Evolutionary conservation across 495 filamentous ascomycete genomes (phyloP).

Genomic region (Lophium mytilinum): DNA sequence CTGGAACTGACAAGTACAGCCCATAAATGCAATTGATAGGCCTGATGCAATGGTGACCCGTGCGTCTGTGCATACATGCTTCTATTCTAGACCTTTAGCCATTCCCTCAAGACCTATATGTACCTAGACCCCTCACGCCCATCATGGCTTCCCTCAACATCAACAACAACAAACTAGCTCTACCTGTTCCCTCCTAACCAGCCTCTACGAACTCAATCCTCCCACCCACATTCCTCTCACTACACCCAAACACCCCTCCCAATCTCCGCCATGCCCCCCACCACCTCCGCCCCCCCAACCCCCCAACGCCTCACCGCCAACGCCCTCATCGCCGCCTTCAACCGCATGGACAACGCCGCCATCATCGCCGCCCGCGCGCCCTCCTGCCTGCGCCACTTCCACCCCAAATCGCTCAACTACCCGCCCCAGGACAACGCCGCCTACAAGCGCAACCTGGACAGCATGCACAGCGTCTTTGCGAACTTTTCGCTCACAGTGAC

Average conservation of each 20-base stretch:
- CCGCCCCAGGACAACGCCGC: constrained; percentile 12
- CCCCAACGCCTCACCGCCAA: constrained; percentile 12
- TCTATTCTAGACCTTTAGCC: too few species aligned
- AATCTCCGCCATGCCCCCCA: not conserved
- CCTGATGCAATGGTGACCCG: too few species aligned
- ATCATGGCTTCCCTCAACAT: too few species aligned
- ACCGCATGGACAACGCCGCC: constrained; percentile 4
- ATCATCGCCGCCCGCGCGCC: constrained; percentile 20
- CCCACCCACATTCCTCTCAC: not conserved
- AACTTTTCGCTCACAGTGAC: constrained; percentile 24
- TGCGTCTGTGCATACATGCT: too few species aligned
- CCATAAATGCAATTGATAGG: too few species aligned
- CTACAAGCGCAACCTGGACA: constrained; percentile 17
- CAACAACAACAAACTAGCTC: too few species aligned
- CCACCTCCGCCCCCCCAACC: not conserved
- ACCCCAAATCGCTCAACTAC: constrained; percentile 24
- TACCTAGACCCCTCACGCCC: too few species aligned
- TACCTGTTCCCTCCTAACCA: too few species aligned
- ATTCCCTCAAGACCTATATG: too few species aligned
- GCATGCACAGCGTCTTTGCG: constrained; percentile 18
- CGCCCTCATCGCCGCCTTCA: constrained; percentile 11
- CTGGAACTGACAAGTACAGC: too few species aligned
- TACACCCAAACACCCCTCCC: not conserved
- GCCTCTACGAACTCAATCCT: too few species aligned
- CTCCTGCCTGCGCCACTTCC: constrained; percentile 20